Conservation (phyloP, 2,329 filamentous ascomycete genomes). For the Hypomyces rosellus region DNA sequence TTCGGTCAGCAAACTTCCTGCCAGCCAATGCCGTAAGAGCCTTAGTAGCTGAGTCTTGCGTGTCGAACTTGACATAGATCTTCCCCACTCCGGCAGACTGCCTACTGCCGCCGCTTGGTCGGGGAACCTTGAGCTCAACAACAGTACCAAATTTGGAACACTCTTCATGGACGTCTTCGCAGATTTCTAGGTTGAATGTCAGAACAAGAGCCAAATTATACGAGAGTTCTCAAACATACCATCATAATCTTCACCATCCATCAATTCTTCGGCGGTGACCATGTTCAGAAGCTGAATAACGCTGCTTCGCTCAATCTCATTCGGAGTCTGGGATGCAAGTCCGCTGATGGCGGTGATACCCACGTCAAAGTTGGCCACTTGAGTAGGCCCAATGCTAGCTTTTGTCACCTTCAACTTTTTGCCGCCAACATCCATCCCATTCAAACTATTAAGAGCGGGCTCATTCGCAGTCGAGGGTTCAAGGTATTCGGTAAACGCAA, state of each 20-base stretch:
- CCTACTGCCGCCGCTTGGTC: slow-evolving; percentile 74
- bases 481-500: slow-evolving; percentile 93
- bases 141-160: slow-evolving; percentile 86
- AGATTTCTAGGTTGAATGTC: slow-evolving; percentile 65
- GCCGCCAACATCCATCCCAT: slow-evolving; percentile 89
- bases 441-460: slow-evolving; percentile 82
- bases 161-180: slow-evolving; percentile 88
- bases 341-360: slow-evolving; percentile 97
- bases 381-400: slow-evolving; percentile 89
- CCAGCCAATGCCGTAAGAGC: slow-evolving; percentile 87
- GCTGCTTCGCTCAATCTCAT: slow-evolving; percentile 70
- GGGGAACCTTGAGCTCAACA: slow-evolving; percentile 84
- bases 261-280: slow-evolving; percentile 91
- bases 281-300: slow-evolving; percentile 95
- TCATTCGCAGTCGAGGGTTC: slow-evolving; percentile 66
- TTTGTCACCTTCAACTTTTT: slow-evolving; percentile 77
- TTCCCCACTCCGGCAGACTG: slow-evolving; percentile 90
- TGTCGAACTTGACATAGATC: slow-evolving; percentile 93
- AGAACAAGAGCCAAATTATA: slow-evolving; percentile 20
- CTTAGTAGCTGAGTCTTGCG: slow-evolving; percentile 68
- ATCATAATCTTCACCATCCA: slow-evolving; percentile 92
- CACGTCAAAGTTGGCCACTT: slow-evolving; percentile 87
- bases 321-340: slow-evolving; percentile 82
- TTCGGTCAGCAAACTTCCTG: slow-evolving; percentile 91
- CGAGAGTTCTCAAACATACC: slow-evolving; percentile 41